Conservation (phyloP, 306 rosid genomes). For the Acacia crassicarpa region DNA sequence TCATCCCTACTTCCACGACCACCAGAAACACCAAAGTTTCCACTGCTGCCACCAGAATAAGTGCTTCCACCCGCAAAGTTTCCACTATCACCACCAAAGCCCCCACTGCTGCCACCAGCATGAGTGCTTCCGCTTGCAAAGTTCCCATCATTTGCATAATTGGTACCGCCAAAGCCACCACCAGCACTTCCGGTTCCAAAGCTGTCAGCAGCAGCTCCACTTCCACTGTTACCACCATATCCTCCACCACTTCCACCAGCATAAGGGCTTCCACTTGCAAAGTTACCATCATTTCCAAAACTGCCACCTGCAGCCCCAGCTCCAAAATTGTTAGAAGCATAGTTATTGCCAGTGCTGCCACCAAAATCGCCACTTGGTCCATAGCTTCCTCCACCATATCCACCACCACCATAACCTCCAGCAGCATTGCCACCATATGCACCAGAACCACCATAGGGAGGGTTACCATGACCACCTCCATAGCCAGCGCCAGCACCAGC, state of each 20-base stretch:
- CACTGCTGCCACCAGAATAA: slow-evolving; percentile 26
- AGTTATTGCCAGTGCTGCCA: slow-evolving; percentile 33
- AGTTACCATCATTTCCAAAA: slow-evolving; percentile 32
- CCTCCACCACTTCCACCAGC: slow-evolving; percentile 36
- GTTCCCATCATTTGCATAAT: slow-evolving; percentile 36
- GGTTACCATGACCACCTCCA: slow-evolving; percentile 33
- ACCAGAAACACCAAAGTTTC: slow-evolving; percentile 31
- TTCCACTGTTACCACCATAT: slow-evolving; percentile 6
- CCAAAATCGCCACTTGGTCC: slow-evolving; percentile 40
- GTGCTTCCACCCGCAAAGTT: slow-evolving; percentile 36
- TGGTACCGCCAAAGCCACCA: slow-evolving; percentile 20
- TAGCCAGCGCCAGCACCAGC: slow-evolving; percentile 23
- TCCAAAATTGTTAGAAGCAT: slow-evolving; percentile 18
- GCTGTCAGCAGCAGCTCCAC: slow-evolving; percentile 27
- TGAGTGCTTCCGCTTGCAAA: slow-evolving; percentile 35
- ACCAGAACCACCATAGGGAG: slow-evolving; percentile 27
- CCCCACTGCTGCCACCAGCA: slow-evolving; percentile 35
- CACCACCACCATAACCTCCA: slow-evolving; percentile 45
- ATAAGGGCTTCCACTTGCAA: slow-evolving; percentile 25
- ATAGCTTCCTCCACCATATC: slow-evolving; percentile 39
- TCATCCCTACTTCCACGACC: slow-evolving; percentile 29
- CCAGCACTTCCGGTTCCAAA: slow-evolving; percentile 33
- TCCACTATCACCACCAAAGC: slow-evolving; percentile 30
- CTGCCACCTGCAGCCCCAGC: background rate
- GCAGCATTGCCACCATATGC: slow-evolving; percentile 43